Evolutionary conservation across 2,329 filamentous ascomycete species (phyloP).

Genomic region (Colletotrichum sp.): DNA sequence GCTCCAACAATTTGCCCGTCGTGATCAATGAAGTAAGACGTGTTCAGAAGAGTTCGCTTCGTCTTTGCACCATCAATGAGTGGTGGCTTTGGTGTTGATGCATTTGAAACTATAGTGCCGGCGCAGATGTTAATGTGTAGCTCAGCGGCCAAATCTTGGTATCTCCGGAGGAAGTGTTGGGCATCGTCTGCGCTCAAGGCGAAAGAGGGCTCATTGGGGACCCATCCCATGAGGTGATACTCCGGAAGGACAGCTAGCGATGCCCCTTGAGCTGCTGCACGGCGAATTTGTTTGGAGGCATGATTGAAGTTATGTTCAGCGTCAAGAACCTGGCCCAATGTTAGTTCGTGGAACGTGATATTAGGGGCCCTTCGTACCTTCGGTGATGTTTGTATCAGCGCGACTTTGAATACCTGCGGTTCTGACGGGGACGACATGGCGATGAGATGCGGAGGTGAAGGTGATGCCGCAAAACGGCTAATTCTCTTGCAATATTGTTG

Average conservation of each 20-base stretch:
- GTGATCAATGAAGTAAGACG: slow-evolving; percentile 59
- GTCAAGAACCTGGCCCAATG: not conserved
- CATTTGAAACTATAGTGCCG: slow-evolving; percentile 67
- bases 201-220: slow-evolving; percentile 3
- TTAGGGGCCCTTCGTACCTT: not conserved
- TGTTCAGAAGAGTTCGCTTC: slow-evolving; percentile 23
- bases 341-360: not conserved
- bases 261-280: slow-evolving; percentile 1
- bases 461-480: not conserved
- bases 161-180: slow-evolving; percentile 49
- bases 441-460: not conserved
- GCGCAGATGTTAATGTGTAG: slow-evolving; percentile 58
- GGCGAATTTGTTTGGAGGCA: not conserved
- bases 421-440: not conserved
- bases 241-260: slow-evolving; percentile 8
- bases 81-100: not conserved
- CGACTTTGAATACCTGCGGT: not conserved
- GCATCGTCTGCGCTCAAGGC: not conserved
- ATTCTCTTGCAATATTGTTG: not conserved
- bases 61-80: not conserved
- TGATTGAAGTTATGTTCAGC: slow-evolving; percentile 3
- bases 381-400: slow-evolving; percentile 1
- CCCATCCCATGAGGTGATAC: slow-evolving; percentile 15
- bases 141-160: slow-evolving; percentile 55
- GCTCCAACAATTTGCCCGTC: slow-evolving; percentile 51